Evolutionary conservation across 768 basidiomycete genomes (phyloP), one percentile per base, ranked within the genome.

Genomic region (Podaxis sp.): DNA sequence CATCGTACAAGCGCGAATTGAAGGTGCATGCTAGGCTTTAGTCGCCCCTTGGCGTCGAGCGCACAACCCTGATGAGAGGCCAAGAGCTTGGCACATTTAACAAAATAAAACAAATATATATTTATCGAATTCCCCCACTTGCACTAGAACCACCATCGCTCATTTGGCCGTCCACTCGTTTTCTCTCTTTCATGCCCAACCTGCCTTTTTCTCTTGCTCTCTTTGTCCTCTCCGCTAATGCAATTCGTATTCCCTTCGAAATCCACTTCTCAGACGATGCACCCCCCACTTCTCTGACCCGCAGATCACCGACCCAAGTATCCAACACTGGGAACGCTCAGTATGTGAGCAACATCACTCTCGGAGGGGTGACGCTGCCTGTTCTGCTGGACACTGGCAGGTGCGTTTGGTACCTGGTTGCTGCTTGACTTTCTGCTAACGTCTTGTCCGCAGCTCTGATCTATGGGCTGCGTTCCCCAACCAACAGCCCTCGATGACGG

Each of bases 301-400:
- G 77, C 58, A 70, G 77, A 43, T 68, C 70, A 38, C 71, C 75
- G 37, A 66, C 87, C 3, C 76, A 84, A 15, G 74, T 91, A 27
- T 75, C 75, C 25, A 88, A 92, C 74, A 86, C 82, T 0, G 85
- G 84, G 66, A 91, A 93, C 75, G 79, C 85, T 0, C 85, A 90
- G 68, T 93, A 93, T 69, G 84, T 88, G 65, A 57, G 49, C 56
- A 22, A 36, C 63, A 61, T 40, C 29, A 57, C 55, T 60, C 66
- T 50, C 13, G 49, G 49, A 25, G 49, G 49, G 24, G 49, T 50
- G 25, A 15, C 49, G 24, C 49, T 50, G 2, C 49, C 49, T 50
- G 49, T 50, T 50, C 22, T 47, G 36, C 19, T 93, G 57, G 91
- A 93, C 70, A 91, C 90, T 6, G 91, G 91, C 74, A 92, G 90